Percentiles rank a stretch among this genome's conserved stretches.
These are phyloP conservation scores for Talaromyces sp. DNA, from an alignment of 2,329 filamentous ascomycete species.

Conservation along the genomic window DNA sequence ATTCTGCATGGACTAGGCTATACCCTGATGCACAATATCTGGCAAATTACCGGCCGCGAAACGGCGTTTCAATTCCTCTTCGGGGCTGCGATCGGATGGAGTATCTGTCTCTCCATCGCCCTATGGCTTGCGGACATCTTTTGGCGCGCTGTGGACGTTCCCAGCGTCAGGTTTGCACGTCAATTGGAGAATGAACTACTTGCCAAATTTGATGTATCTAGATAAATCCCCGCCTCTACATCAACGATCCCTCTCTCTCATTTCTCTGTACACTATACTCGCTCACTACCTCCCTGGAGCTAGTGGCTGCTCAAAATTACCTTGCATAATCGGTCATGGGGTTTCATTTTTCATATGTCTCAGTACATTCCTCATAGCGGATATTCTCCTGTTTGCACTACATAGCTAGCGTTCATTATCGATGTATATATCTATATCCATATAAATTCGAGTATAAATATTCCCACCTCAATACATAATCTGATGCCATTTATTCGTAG, in stretches of 20 bases:
- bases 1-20: conserved; percentile 45
- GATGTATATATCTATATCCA: background rate
- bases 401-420: background rate
- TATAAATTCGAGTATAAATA: background rate
- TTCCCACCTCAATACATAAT: background rate
- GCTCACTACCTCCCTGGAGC: background rate
- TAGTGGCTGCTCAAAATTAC: no score
- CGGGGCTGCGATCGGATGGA: conserved; percentile 40
- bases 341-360: background rate
- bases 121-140: conserved; percentile 60
- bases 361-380: background rate
- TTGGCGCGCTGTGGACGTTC: conserved; percentile 55
- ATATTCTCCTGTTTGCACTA: background rate
- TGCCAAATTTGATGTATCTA: conserved; percentile 18
- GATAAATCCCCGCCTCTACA: background rate
- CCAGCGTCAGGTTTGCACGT: conserved; percentile 49
- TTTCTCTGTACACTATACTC: background rate
- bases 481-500: background rate
- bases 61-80: conserved; percentile 39
- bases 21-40: conserved; percentile 42
- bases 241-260: background rate
- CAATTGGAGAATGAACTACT: conserved; percentile 45
- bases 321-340: background rate
- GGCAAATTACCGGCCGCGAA: conserved; percentile 39
- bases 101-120: conserved; percentile 39